Conservation (phyloP, 225 moss, liverwort and hornwort genomes). For the Anthoceros angustus region DNA sequence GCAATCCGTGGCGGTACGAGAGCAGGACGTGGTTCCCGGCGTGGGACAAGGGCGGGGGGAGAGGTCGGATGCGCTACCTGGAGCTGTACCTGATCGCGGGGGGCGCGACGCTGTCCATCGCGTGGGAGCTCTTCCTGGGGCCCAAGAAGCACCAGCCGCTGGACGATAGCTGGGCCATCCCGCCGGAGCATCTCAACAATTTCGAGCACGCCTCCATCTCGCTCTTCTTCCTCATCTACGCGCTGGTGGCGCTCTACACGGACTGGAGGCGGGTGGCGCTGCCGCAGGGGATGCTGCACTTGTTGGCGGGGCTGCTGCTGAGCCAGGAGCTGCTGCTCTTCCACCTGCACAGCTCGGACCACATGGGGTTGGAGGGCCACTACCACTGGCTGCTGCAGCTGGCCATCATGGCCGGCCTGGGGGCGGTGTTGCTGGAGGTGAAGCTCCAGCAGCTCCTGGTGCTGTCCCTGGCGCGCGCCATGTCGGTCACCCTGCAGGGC, state of each 20-base stretch:
- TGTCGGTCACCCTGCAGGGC: constrained; percentile 45
- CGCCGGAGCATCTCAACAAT: constrained; percentile 54
- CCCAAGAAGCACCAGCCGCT: constrained; percentile 57
- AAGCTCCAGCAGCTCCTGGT: constrained; percentile 15
- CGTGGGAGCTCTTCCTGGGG: constrained; percentile 77
- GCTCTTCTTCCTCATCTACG: constrained; percentile 52
- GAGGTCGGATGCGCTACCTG: constrained; percentile 18
- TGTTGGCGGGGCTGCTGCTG: constrained; percentile 39
- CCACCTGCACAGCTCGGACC: constrained; percentile 78
- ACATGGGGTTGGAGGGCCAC: constrained; percentile 83
- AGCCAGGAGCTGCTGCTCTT: constrained; percentile 76
- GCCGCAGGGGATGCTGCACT: constrained; percentile 33
- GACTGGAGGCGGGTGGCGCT: constrained; percentile 25
- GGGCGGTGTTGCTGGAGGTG: constrained; percentile 24
- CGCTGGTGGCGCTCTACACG: constrained; percentile 17
- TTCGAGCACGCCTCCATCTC: constrained; percentile 93
- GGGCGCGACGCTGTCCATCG: constrained; percentile 41
- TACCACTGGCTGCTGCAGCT: constrained; percentile 88
- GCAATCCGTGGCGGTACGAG: constrained; percentile 41
- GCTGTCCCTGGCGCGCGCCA: constrained; percentile 18
- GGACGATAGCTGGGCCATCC: constrained; percentile 60
- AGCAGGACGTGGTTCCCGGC: background rate
- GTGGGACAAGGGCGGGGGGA: constrained; percentile 35
- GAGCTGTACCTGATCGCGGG: constrained; percentile 48
- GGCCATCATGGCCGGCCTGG: constrained; percentile 30